Evolutionary conservation across 192 early-diverging fungal species (phyloP), one percentile per base, ranked within the genome.

Genomic region (Chytriomyces confervae): DNA sequence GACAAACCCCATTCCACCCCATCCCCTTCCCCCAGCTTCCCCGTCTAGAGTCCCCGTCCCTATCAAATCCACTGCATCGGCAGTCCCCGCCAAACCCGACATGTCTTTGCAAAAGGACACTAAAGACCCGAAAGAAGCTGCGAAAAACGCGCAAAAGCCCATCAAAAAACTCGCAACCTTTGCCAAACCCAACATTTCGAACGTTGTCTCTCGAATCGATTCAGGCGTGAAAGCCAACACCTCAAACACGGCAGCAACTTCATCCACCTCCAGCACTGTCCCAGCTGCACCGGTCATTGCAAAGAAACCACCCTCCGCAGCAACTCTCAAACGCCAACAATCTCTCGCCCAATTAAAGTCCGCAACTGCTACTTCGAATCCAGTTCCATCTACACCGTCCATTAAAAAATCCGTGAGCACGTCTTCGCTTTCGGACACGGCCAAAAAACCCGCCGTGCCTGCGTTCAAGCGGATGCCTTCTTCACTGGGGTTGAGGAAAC

Each of bases 201-300:
- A n/a, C 10, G 5, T 27, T 18, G 46, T 46, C n/a, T 69, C 67
- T 18, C 43, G 67, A 11, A 69, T 29, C 49, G 67, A 69, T 69
- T 65, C 63, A 65, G 63, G 63, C 36, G 24, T 65, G 1, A 16
- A 13, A 13, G 36, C 16, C 16, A 27, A 0, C 27, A 16, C 53
- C 13, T n/a, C 53, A 57, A 57, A 13, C 8, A 53, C 51, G 18
- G 18, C 51, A 53, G 18, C 18, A 64, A 63, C 62, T 3, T 0
- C 16, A 24, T n/a, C 18, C 29, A 3, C 63, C 0, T 13, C 29
- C 7, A 65, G 18, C 13, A 65, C 13, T 16, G 57, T n/a, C 20
- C 20, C 57, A 16, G 57, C 57, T n/a, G 57, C 57, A n/a, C 0
- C 16, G 1, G 16, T 20, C 1, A 16, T 20, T 60, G 57, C 57